phyloP scores from a whole-genome alignment of 208 protist species.

The Sergeia podlipaevii region DNA sequence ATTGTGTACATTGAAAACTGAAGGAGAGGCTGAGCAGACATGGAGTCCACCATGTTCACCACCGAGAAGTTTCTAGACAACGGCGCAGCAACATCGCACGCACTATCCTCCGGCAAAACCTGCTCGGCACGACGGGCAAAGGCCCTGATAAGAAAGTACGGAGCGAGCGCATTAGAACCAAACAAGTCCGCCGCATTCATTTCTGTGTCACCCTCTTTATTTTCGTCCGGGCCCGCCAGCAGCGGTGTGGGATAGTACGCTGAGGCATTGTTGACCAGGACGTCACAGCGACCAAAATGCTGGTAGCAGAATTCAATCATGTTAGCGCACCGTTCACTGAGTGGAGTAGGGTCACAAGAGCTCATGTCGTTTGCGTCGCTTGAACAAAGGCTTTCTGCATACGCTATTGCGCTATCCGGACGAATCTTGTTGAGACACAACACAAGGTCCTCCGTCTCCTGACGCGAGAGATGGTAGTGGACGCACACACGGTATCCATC shows the following conservation, averaged over 20 bases:
- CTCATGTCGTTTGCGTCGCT: too few species aligned
- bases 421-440: constrained; percentile 44
- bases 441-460: constrained; percentile 32
- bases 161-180: constrained; percentile 72
- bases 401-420: constrained; percentile 25
- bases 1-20: constrained; percentile 77
- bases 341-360: constrained; percentile 1
- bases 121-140: constrained; percentile 36
- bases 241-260: constrained; percentile 70
- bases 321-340: constrained; percentile 26
- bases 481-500: constrained; percentile 53
- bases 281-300: constrained; percentile 65
- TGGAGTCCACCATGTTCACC: constrained; percentile 71
- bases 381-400: not conserved
- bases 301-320: constrained; percentile 44
- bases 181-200: constrained; percentile 36
- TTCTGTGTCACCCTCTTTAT: constrained; percentile 11
- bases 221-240: constrained; percentile 4
- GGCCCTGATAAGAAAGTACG: constrained; percentile 48
- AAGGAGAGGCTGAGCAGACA: constrained; percentile 51
- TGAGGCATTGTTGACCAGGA: constrained; percentile 86
- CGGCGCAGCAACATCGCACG: constrained; percentile 13
- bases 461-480: constrained; percentile 41
- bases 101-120: constrained; percentile 7
- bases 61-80: constrained; percentile 17